Base-by-base conservation (phyloP, 2,329 filamentous ascomycete species). In the Claviceps africana region DNA sequence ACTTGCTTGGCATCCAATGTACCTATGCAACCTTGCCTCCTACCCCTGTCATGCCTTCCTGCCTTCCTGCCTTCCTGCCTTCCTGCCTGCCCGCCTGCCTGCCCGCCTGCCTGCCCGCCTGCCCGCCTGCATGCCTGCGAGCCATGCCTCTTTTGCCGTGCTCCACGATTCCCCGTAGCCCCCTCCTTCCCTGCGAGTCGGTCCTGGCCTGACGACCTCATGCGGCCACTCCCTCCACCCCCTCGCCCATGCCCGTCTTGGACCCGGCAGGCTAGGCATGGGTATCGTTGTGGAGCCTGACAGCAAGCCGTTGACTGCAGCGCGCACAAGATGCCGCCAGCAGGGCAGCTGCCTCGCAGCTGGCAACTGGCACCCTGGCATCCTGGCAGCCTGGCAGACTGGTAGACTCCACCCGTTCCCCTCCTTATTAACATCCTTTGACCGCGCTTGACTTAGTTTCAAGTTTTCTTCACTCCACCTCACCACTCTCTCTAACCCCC, bases 341-440 rank as follows among this genome's bases (percentile, higher is more conserved):
- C 25, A 30, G 44, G n/a, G 48, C 50, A 45, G 45, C n/a, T 46
- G 28, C 45, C 33, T 39, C 13, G 22, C 50, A 49, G 19, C 17
- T 45, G 51, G 35, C 35, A 39, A 21, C n/a, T n/a, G n/a, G n/a
- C n/a, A n/a, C n/a, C 40, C 39, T 42, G n/a, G n/a, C 22, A 28
- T n/a, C 25, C 13, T 44, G 21, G 21, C 40, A 13, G 28, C 6
- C 17, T 8, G 15, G 21, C 40, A 31, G 21, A 33, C 10, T 35
- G 28, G n/a, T 30, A 33, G 35, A 25, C 37, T 47, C 48, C 25
- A 37, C 28, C 25, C 42, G 43, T 15, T 8, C n/a, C 51, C 45
- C 53, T 39, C 53, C 51, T 53, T 54, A 50, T 48, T 52, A 42
- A 54, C 46, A 21, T 44, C 48, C 6, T 19, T 48, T 30, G 45